Evolutionary conservation across 768 basidiomycete species (phyloP).

Genomic region (Panaeolus papilionaceus): DNA sequence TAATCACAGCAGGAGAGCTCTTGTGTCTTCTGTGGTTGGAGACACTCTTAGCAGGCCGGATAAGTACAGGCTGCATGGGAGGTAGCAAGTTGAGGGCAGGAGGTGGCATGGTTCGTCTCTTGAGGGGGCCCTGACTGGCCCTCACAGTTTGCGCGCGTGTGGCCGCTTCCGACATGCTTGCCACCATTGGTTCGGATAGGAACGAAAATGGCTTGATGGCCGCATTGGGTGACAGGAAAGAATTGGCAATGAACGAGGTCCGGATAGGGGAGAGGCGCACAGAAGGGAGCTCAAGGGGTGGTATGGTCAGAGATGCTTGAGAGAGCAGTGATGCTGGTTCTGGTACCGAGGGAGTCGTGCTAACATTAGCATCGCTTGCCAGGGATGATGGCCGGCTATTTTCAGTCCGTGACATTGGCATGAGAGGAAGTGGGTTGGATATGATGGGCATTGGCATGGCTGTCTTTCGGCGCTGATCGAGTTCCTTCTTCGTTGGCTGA

Average conservation of each 20-base stretch:
- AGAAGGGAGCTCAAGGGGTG: constrained; percentile 22
- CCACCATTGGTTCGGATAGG: constrained; percentile 10
- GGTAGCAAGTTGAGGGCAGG: constrained; percentile 13
- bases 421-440: constrained; percentile 3
- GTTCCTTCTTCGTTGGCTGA: constrained; percentile 26
- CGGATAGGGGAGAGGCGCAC: constrained; percentile 24
- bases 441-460: constrained; percentile 4
- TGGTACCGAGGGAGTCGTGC: not conserved
- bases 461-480: constrained; percentile 15
- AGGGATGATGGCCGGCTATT: not conserved
- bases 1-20: constrained; percentile 23
- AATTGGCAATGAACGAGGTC: constrained; percentile 27
- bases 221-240: not conserved
- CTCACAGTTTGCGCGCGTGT: not conserved
- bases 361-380: not conserved
- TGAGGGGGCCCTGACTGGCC: constrained; percentile 5
- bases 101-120: constrained; percentile 11
- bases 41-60: not conserved
- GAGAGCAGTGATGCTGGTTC: not conserved
- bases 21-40: constrained; percentile 19
- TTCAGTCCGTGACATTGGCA: not conserved
- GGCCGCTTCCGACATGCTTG: not conserved
- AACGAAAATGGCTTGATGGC: not conserved
- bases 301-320: constrained; percentile 15
- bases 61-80: not conserved